A percentile compares a stretch with the other conserved stretches of the same genome.
Conservation (phyloP, 257 asterid species). For the Solanum gracilifrons region DNA sequence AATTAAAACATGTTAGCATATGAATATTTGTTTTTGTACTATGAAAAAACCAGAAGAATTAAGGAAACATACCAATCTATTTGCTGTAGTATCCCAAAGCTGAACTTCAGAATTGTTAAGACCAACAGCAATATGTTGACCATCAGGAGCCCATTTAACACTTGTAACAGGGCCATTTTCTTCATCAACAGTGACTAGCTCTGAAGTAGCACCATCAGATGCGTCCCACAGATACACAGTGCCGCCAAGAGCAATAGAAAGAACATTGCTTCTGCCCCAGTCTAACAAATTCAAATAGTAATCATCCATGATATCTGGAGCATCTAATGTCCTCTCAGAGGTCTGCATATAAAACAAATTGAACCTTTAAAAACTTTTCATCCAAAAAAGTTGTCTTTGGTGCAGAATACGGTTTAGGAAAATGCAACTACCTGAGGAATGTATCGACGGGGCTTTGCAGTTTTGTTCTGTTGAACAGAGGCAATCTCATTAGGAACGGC, state of each 20-base stretch:
- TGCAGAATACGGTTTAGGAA: not conserved
- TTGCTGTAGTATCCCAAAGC: conserved; percentile 84
- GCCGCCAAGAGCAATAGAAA: conserved; percentile 78
- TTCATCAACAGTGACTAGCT: conserved; percentile 68
- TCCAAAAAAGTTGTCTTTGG: not conserved
- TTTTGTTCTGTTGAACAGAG: conserved; percentile 39
- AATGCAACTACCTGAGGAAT: conserved; percentile 68
- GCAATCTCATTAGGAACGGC: conserved; percentile 39
- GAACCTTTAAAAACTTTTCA: not conserved
- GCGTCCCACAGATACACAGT: conserved; percentile 95
- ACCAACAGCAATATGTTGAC: conserved; percentile 72
- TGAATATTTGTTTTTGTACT: not conserved
- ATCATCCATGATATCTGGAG: conserved; percentile 85
- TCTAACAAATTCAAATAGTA: conserved; percentile 80
- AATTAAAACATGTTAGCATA: not conserved
- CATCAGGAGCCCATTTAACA: conserved; percentile 95
- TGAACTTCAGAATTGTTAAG: conserved; percentile 76
- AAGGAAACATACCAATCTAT: conserved; percentile 43
- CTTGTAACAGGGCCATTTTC: conserved; percentile 86
- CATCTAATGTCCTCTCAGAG: conserved; percentile 88
- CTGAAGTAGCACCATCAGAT: conserved; percentile 59
- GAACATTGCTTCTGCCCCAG: conserved; percentile 93
- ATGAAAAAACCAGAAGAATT: not conserved
- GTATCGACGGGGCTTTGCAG: conserved; percentile 58
- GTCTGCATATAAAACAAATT: conserved; percentile 36